Evolutionary conservation across 768 basidiomycete species (phyloP), one percentile per base, ranked within the genome.

Genomic region (Tricholoma matsutake): DNA sequence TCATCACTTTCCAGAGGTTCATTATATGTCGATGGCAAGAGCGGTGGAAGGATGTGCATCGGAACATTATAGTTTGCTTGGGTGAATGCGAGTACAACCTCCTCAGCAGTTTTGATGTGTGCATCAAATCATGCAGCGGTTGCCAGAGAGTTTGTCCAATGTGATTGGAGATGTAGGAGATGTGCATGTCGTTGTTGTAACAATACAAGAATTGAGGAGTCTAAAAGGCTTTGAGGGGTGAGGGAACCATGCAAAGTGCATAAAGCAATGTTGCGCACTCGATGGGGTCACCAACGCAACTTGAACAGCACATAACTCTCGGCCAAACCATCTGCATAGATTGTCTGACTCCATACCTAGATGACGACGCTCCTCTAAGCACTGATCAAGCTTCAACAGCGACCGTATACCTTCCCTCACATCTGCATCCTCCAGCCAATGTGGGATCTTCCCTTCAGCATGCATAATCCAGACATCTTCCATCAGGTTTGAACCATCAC

Each of bases 391-490:
- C 47, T 60, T 59, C 7, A 68, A 52, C 31, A 69, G 28, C 3
- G 68, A 68, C 4, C 57, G 51, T 6, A 71, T 71, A 4, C 69
- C 67, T 3, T 61, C 37, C 0, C 62, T 43, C 9, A 68, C 61
- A 5, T 61, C 35, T 2, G 18, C 69, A 56, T 79, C 73, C 8
- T 71, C 64, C 0, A 78, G 67, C 77, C 79, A 79, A 6, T 54
- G 55, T 7, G 69, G 75, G 0, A 64, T 54, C 6, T 57, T 52
- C 9, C 25, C 55, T 0, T 32, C 43, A 2, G 64, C 57, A 0
- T 67, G 67, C 0, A 56, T 62, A 7, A 76, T 73, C 75, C 75
- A 78, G 0, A 77, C 67, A 56, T 77, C 76, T 25, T 77, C 70
- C 70, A 78, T 71, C 0, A 80, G 63, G 0, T n/a, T 54, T 0